phyloP scores from a whole-genome alignment of 2,329 filamentous ascomycete species.

The Hymenoscyphus infarciens region DNA sequence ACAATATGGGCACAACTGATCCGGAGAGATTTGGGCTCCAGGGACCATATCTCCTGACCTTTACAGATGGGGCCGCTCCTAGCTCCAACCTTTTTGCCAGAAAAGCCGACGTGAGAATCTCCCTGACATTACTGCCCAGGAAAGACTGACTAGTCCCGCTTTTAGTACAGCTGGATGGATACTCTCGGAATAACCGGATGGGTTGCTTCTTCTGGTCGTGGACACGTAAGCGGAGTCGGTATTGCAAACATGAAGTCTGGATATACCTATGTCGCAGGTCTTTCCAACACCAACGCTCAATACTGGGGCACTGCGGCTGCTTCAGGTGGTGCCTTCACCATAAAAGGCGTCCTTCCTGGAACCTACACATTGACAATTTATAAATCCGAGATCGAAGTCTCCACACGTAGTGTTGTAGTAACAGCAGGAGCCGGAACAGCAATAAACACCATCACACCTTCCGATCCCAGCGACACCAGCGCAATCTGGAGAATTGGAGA shows the following conservation, averaged over 20 bases:
- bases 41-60: constrained; percentile 40
- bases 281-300: constrained; percentile 55
- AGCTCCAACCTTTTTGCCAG: constrained; percentile 28
- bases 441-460: constrained; percentile 18
- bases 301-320: constrained; percentile 58
- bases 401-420: constrained; percentile 47
- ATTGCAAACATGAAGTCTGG: constrained; percentile 17
- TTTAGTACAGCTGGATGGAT: constrained; percentile 18
- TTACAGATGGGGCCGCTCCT: constrained; percentile 39
- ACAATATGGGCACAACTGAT: constrained; percentile 43
- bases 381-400: constrained; percentile 55
- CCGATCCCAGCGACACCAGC: constrained; percentile 35
- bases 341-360: constrained; percentile 62
- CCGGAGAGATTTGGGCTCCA: constrained; percentile 41
- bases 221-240: constrained; percentile 15
- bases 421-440: constrained; percentile 42
- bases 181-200: constrained; percentile 17
- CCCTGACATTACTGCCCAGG: neutral
- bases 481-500: constrained; percentile 39
- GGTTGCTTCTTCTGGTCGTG: constrained; percentile 13
- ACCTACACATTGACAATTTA: constrained; percentile 67
- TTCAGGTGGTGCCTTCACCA: constrained; percentile 55
- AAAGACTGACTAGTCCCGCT: neutral
- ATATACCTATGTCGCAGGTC: constrained; percentile 15
- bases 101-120: constrained; percentile 10